Evolutionary conservation across 169 alveolate genomes (phyloP).

Genomic region (Babesia divergens): DNA sequence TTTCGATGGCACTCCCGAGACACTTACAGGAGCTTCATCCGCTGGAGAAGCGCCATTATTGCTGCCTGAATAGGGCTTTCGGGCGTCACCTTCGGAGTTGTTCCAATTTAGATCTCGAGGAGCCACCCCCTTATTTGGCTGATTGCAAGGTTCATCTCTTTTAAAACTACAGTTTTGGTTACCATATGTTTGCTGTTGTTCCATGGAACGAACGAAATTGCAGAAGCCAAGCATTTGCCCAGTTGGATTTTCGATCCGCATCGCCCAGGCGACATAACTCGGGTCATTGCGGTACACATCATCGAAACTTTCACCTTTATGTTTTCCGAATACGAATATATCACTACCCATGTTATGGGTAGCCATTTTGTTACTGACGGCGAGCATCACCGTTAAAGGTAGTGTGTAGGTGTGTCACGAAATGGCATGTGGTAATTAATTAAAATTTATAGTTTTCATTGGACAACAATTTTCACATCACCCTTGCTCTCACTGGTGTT

Average conservation of each 20-base stretch:
- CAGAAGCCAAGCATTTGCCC: constrained; percentile 65
- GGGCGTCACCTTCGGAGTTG: too few species aligned
- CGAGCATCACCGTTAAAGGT: too few species aligned
- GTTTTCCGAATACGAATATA: constrained; percentile 68
- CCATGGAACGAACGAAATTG: constrained; percentile 40
- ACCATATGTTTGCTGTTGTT: too few species aligned
- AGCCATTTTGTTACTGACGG: not conserved
- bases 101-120: too few species aligned
- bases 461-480: constrained; percentile 12
- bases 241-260: constrained; percentile 56
- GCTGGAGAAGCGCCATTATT: too few species aligned
- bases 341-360: not conserved
- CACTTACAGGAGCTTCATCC: too few species aligned
- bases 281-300: constrained; percentile 65
- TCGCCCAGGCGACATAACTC: constrained; percentile 67
- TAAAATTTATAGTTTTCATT: not conserved
- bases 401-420: too few species aligned
- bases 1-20: not conserved
- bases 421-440: not conserved
- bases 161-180: too few species aligned
- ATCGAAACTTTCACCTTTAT: constrained; percentile 71
- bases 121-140: too few species aligned
- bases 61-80: too few species aligned
- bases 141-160: too few species aligned
- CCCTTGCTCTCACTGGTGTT: not conserved